A percentile compares a stretch with the other conserved stretches of the same genome.
Evolutionary conservation across 768 basidiomycete species (phyloP).

Genomic region (Trametes coccinea): DNA sequence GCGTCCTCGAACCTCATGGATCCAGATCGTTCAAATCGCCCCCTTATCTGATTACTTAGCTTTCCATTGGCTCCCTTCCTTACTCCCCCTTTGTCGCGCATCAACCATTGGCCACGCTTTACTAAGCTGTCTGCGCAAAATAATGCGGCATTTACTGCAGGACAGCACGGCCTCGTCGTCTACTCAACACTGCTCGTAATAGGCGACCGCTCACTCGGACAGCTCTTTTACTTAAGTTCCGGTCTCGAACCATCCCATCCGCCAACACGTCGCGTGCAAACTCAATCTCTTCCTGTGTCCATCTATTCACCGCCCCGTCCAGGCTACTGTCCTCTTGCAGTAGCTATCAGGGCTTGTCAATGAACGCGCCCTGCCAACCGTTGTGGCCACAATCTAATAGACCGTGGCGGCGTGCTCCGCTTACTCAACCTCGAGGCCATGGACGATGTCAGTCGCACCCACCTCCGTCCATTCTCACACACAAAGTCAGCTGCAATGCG

Average conservation of each 20-base stretch:
- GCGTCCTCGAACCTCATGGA: conserved; percentile 6
- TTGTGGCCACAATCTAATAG: background rate
- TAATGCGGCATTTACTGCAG: background rate
- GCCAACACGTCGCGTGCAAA: background rate
- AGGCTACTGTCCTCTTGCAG: background rate
- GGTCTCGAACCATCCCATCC: conserved; percentile 7
- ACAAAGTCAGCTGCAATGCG: background rate
- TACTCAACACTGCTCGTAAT: background rate
- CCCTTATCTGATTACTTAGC: conserved; percentile 11
- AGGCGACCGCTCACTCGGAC: background rate
- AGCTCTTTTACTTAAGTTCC: background rate
- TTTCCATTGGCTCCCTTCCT: background rate
- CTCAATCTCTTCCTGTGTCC: background rate
- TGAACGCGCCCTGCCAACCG: too few relatives aligned
- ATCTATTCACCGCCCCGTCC: conserved; percentile 5
- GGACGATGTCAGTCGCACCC: background rate
- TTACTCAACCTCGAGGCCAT: background rate
- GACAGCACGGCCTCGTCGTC: conserved; percentile 14
- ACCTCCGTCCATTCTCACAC: background rate
- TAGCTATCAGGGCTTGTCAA: too few relatives aligned
- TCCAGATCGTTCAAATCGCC: background rate
- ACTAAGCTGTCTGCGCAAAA: conserved; percentile 7
- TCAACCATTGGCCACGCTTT: background rate
- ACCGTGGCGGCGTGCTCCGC: too few relatives aligned
- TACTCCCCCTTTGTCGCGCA: background rate